Percentiles rank a stretch among this genome's conserved stretches.
phyloP scores from a whole-genome alignment of 2,329 filamentous ascomycete genomes.

The Botryotinia calthae region DNA sequence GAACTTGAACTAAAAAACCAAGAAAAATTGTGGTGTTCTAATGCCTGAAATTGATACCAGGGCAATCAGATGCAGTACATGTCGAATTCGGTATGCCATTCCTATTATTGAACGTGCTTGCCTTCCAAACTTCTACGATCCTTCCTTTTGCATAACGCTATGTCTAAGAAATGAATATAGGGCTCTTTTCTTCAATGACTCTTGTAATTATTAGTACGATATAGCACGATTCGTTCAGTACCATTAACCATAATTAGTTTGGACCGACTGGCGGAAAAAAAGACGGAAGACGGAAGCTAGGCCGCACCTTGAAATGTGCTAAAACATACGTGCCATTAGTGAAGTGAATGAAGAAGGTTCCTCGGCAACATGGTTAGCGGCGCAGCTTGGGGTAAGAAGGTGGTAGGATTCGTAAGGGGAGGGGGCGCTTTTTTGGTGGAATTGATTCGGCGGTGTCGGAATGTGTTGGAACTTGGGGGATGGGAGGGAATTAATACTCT shows the following conservation, averaged over 20 bases:
- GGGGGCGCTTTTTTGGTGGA: neutral
- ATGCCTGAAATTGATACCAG: neutral
- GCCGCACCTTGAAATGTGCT: neutral
- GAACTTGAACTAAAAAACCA: neutral
- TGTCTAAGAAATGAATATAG: neutral
- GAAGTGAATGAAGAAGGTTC: neutral
- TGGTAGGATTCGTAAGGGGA: neutral
- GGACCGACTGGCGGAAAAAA: neutral
- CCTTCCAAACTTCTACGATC: constrained; percentile 1
- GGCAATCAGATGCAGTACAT: neutral
- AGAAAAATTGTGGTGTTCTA: neutral
- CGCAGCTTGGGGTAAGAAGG: neutral
- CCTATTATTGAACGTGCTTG: neutral
- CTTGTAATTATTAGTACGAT: neutral
- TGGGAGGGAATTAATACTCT: neutral
- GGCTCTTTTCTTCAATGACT: neutral
- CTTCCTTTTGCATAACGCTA: neutral
- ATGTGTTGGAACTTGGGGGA: neutral
- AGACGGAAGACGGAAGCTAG: neutral
- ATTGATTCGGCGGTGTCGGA: neutral
- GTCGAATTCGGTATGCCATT: neutral
- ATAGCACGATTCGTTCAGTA: neutral
- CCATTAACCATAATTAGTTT: neutral
- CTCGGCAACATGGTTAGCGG: neutral
- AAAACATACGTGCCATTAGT: neutral